Evolutionary conservation across 2,329 filamentous ascomycete genomes (phyloP), one percentile per base, ranked within the genome.

Genomic region (Fusarium kyushuense): DNA sequence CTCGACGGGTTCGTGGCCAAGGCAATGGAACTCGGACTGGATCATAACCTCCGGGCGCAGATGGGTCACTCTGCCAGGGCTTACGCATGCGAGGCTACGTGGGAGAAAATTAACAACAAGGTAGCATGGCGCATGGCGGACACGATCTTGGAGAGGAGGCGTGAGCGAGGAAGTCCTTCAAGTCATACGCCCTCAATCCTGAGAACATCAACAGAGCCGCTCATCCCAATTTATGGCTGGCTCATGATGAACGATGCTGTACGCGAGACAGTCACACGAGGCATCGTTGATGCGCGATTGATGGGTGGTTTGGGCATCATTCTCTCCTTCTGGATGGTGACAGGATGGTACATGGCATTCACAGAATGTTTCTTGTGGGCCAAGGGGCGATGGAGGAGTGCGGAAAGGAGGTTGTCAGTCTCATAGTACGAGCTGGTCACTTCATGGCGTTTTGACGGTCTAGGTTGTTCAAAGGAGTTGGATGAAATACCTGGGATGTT

Each of bases 101-200:
- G 90, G 90, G 88, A 91, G 60, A 89, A 86, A 78, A 90, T 92
- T 76, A 90, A 90, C 78, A 90, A 90, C 71, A 87, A 86, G 48
- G 89, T 91, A 1, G 90, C 90, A 5, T 88, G 87, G 84, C 84
- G 86, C 58, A 86, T 92, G 79, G 79, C 83, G 5, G 83, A 86
- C 51, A 80, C 79, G n/a, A 84, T 87, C 48, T 79, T 82, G 17
- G 80, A 84, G 45, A 77, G 84, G 23, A 77, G 79, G 47, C 74
- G 69, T 27, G 80, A 80, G 56, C 61, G 69, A 54, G 65, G 65
- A 6, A 58, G 55, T 2, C 62, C 67, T 10, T 29, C 21, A 32
- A 58, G 53, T 36, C 62, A 60, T 5, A 48, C 67, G 23, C 47
- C 69, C 42, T 60, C 54, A 42, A 52, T 52, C 3, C 29, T 72